Evolutionary conservation across 2,329 filamentous ascomycete species (phyloP).

Genomic region (Neonectria punicea): DNA sequence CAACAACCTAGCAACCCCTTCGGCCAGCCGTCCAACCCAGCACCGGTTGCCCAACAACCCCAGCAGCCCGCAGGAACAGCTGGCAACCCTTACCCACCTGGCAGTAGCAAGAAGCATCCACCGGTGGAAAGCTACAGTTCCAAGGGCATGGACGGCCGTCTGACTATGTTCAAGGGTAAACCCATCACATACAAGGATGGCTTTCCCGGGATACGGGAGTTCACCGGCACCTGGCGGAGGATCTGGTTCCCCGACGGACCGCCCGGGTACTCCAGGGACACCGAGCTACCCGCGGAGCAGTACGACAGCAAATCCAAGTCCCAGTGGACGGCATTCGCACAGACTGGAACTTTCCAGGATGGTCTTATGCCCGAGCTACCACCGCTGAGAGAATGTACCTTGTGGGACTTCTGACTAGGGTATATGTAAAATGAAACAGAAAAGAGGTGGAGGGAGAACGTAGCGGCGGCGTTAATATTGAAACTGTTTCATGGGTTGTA

Average conservation of each 20-base stretch:
- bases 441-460: conserved; percentile 8
- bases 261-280: conserved; percentile 70
- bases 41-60: conserved; percentile 19
- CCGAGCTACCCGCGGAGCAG: conserved; percentile 65
- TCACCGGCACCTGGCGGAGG: conserved; percentile 67
- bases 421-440: not conserved
- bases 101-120: conserved; percentile 57
- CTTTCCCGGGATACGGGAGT: conserved; percentile 60
- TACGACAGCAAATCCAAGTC: conserved; percentile 71
- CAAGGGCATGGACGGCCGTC: conserved; percentile 54
- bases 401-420: conserved; percentile 72
- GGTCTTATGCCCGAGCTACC: conserved; percentile 81
- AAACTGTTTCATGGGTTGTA: conserved; percentile 18
- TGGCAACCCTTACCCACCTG: conserved; percentile 56
- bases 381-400: conserved; percentile 79
- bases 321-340: conserved; percentile 72
- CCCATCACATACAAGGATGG: conserved; percentile 66
- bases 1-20: conserved; percentile 39
- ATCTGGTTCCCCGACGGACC: conserved; percentile 81
- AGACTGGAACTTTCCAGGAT: conserved; percentile 74
- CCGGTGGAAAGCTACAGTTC: conserved; percentile 56
- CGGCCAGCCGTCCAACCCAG: conserved; percentile 38
- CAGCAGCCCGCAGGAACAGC: conserved; percentile 22
- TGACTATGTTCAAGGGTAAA: conserved; percentile 72
- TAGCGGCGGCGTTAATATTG: conserved; percentile 25